phyloP scores from a whole-genome alignment of 306 rosid species.

The Luffa aegyptiaca region DNA sequence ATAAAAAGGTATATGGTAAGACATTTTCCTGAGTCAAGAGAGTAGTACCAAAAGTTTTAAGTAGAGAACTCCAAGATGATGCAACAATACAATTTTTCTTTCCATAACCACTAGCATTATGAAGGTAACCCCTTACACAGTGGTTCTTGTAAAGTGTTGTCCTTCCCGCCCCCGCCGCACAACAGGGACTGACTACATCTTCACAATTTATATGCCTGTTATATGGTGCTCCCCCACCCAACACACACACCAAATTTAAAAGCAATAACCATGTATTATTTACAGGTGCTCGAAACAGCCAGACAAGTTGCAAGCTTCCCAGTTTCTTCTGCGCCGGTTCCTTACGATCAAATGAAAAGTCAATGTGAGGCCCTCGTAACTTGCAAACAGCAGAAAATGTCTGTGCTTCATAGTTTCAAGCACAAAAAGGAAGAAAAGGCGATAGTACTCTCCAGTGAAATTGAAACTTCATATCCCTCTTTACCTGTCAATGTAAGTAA shows the following conservation, averaged over 20 bases:
- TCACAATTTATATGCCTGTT: neutral
- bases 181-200: neutral
- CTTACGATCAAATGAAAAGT: conserved; percentile 86
- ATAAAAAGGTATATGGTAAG: neutral
- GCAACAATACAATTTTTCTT: neutral
- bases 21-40: neutral
- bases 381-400: conserved; percentile 78
- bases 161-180: neutral
- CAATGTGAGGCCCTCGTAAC: conserved; percentile 90
- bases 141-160: too few species aligned
- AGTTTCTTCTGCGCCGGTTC: conserved; percentile 49
- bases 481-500: conserved; percentile 39
- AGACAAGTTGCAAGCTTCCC: conserved; percentile 80
- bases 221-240: neutral
- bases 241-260: neutral
- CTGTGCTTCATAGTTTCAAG: conserved; percentile 76
- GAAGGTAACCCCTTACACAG: neutral
- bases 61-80: neutral
- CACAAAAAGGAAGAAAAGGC: conserved; percentile 50
- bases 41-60: neutral
- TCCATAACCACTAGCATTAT: neutral
- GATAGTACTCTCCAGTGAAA: conserved; percentile 45
- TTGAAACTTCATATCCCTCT: conserved; percentile 24
- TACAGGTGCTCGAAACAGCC: conserved; percentile 84
- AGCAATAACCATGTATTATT: neutral